These are phyloP conservation scores for Botrytis paeoniae DNA, from an alignment of 2,329 filamentous ascomycete species.

Conservation along the genomic window DNA sequence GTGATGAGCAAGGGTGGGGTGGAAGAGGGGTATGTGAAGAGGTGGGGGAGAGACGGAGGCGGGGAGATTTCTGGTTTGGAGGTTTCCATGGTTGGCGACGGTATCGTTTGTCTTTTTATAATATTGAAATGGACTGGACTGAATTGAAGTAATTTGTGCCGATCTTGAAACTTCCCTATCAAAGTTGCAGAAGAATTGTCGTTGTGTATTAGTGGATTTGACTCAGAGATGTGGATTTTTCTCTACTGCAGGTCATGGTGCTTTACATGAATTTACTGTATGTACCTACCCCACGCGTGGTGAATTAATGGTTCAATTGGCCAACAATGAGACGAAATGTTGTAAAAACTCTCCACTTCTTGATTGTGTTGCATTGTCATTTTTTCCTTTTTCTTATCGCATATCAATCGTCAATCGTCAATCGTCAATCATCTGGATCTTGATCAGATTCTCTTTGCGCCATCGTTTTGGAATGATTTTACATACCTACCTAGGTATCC, in stretches of 20 bases:
- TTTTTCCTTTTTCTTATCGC: neutral
- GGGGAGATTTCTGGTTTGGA: neutral
- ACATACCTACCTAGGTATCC: too few species aligned
- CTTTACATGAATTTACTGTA: conserved; percentile 10
- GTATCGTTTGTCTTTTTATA: neutral
- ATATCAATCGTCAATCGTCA: neutral
- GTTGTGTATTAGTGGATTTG: conserved; percentile 7
- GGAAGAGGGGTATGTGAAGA: conserved; percentile 51
- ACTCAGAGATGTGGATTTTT: conserved; percentile 7
- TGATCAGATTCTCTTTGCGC: too few species aligned
- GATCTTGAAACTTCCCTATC: neutral
- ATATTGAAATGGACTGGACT: neutral
- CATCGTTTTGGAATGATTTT: too few species aligned
- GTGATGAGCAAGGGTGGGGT: conserved; percentile 68
- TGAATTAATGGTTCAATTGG: neutral
- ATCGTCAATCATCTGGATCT: too few species aligned
- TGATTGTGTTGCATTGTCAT: neutral
- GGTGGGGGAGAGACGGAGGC: conserved; percentile 29
- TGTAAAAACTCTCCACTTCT: neutral
- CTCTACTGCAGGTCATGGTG: conserved; percentile 14
- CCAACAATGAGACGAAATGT: neutral
- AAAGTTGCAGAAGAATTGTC: neutral
- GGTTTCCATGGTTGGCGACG: neutral
- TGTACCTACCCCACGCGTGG: neutral
- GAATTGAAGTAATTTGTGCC: neutral